Evolutionary conservation across 2,329 filamentous ascomycete genomes (phyloP), one percentile per base, ranked within the genome.

Genomic region (Gremmenia infestans): DNA sequence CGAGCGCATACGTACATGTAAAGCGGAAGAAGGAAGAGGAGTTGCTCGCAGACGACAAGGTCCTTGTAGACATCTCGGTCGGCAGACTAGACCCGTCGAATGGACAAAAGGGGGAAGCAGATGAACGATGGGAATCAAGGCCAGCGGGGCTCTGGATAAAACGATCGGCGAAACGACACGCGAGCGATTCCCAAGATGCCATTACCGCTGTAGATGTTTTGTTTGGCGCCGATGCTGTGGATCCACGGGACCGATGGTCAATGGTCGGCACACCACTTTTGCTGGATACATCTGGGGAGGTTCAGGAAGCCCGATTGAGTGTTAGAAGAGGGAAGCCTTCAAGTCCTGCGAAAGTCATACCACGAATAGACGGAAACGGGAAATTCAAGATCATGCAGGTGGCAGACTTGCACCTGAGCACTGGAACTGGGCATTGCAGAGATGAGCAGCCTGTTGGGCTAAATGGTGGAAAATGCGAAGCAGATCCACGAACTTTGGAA

Each of bases 331-430:
- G 94, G 2, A 76, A 79, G 51, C 82, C 82, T 22, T 75, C 77
- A 22, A 82, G 86, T 62, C 72, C 79, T 37, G 81, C 85, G 66
- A 91, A 87, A 70, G 88, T 89, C 0, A 76, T 83, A 40, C 89
- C 87, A 11, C 83, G 89, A 56, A 90, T 99, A 60, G 82, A 83
- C 45, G 91, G 95, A 59, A 91, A 94, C 69, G 94, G 93, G 32
- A 91, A 88, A 65, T 97, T 97, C 77, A 97, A 97, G 77, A 96
- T 99, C 62, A 85, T 99, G 81, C 94, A 99, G 73, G 78, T 96
- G 54, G 88, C 91, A n/a, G 94, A 99, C 74, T 75, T 97, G 59
- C 94, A 99, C 72, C 75, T 99, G 54, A 93, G 91, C 68, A 99
- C 94, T 2, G 94, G 93, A 9, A 79, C 92, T 5, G 94, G 94